These are phyloP conservation scores for Lachancea kluyveri DNA, from an alignment of 805 yeast species.

Conservation along the genomic window DNA sequence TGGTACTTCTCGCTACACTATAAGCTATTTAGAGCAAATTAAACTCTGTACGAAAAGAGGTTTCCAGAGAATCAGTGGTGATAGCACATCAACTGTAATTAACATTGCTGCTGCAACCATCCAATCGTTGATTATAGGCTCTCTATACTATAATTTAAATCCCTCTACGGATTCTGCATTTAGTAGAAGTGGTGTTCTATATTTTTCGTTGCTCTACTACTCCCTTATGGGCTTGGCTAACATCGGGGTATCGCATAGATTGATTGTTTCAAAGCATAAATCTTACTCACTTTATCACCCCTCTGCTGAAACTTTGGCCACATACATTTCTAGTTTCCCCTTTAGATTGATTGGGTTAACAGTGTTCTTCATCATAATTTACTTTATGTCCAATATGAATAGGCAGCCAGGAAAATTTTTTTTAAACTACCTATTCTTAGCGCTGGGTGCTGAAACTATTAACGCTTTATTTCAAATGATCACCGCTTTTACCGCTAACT, in stretches of 20 bases:
- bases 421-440: constrained; percentile 38
- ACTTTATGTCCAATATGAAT: constrained; percentile 51
- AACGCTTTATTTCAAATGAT: constrained; percentile 43
- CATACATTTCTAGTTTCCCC: constrained; percentile 57
- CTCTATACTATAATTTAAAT: constrained; percentile 51
- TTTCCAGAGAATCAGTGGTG: constrained; percentile 52
- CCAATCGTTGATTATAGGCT: constrained; percentile 59
- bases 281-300: constrained; percentile 68
- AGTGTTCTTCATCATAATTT: constrained; percentile 42
- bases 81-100: constrained; percentile 41
- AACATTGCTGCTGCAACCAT: constrained; percentile 31
- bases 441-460: constrained; percentile 20
- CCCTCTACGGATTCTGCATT: constrained; percentile 49
- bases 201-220: constrained; percentile 52
- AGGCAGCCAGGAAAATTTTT: constrained; percentile 49
- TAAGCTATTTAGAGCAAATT: constrained; percentile 40
- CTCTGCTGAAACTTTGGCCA: constrained; percentile 64
- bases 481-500: constrained; percentile 42
- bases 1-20: constrained; percentile 21
- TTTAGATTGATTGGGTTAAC: constrained; percentile 44
- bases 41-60: constrained; percentile 44
- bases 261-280: constrained; percentile 65
- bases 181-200: constrained; percentile 57
- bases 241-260: constrained; percentile 44
- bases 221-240: constrained; percentile 45